phyloP scores from a whole-genome alignment of 2,329 filamentous ascomycete genomes.

The Capronia americana region DNA sequence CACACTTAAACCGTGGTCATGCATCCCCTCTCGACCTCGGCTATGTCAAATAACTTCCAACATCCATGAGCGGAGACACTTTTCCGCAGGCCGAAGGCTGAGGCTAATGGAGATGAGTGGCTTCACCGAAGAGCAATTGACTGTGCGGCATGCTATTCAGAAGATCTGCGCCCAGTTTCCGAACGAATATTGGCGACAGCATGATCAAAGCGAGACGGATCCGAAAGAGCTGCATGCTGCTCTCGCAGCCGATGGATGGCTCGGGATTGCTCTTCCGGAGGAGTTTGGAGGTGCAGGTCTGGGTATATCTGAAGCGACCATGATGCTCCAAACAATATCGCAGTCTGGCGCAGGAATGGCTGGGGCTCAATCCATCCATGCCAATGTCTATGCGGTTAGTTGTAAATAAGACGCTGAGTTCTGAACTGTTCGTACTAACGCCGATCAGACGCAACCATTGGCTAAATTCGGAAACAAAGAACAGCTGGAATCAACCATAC shows the following conservation, averaged over 20 bases:
- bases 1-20: background rate
- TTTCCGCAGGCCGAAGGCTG: slow-evolving; percentile 21
- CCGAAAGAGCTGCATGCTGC: slow-evolving; percentile 78
- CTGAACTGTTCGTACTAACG: background rate
- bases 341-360: slow-evolving; percentile 83
- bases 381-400: slow-evolving; percentile 68
- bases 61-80: slow-evolving; percentile 22
- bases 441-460: slow-evolving; percentile 18
- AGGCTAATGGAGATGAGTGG: slow-evolving; percentile 72
- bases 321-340: slow-evolving; percentile 85
- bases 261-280: slow-evolving; percentile 80
- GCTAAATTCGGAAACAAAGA: slow-evolving; percentile 72
- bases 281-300: slow-evolving; percentile 75
- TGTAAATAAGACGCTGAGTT: background rate
- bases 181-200: slow-evolving; percentile 77
- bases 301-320: slow-evolving; percentile 77
- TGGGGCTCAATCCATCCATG: slow-evolving; percentile 67
- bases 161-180: slow-evolving; percentile 74
- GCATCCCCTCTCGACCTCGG: slow-evolving; percentile 27
- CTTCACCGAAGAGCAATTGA: slow-evolving; percentile 75
- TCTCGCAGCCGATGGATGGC: slow-evolving; percentile 76
- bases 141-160: slow-evolving; percentile 72
- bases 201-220: slow-evolving; percentile 72
- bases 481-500: slow-evolving; percentile 69
- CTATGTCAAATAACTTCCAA: slow-evolving; percentile 14